These are phyloP conservation scores for Phialophora verrucosa DNA, from an alignment of 2,329 filamentous ascomycete species.

Conservation along the genomic window DNA sequence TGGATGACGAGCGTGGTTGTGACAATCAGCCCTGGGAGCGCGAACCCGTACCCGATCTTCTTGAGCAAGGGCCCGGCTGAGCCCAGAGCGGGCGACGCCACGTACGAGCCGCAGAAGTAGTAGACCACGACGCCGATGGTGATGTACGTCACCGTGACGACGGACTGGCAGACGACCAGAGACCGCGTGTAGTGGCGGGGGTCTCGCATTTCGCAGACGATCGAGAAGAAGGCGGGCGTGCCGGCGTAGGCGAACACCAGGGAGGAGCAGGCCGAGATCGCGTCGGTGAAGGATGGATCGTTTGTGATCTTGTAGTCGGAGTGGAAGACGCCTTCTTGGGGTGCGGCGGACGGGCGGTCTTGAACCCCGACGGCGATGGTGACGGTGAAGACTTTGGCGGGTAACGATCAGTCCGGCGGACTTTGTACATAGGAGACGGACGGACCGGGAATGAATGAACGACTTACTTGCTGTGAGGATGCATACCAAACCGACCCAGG, in stretches of 20 bases:
- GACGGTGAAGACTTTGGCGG: conserved; percentile 62
- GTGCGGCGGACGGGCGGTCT: conserved; percentile 46
- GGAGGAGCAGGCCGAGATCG: conserved; percentile 46
- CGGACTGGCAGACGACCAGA: conserved; percentile 47
- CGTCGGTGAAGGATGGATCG: conserved; percentile 45
- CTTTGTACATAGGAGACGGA: neutral
- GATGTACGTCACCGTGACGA: conserved; percentile 45
- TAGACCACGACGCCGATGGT: conserved; percentile 45
- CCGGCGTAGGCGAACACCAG: conserved; percentile 53
- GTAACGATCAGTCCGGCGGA: conserved; percentile 31
- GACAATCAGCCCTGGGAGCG: conserved; percentile 48
- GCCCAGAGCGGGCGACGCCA: conserved; percentile 45
- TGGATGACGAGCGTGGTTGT: conserved; percentile 47
- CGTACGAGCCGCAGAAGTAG: conserved; percentile 44
- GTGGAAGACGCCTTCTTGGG: conserved; percentile 40
- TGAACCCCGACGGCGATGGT: conserved; percentile 46
- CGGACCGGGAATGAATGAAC: neutral
- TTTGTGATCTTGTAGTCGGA: conserved; percentile 40
- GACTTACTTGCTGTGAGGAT: conserved; percentile 57
- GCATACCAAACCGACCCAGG: conserved; percentile 64
- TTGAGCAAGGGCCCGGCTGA: conserved; percentile 43
- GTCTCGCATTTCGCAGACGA: conserved; percentile 46
- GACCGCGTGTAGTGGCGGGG: conserved; percentile 45
- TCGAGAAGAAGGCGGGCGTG: conserved; percentile 48
- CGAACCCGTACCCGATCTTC: conserved; percentile 45